Base-by-base conservation (phyloP, 345 rosid genomes). In the Conringia planisiliqua region DNA sequence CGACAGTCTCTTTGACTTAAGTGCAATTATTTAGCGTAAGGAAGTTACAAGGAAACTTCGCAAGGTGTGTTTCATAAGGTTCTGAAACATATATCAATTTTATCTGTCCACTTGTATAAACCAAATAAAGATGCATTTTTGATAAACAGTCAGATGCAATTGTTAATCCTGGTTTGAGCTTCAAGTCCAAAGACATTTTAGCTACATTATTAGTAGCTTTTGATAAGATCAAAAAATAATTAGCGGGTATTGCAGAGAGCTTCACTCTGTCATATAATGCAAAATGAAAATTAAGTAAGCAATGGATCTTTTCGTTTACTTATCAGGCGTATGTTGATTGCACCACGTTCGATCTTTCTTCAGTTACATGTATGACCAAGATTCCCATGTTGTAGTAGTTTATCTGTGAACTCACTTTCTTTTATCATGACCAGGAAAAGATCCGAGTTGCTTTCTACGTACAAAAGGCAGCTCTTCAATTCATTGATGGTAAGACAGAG, bases 401-500 rank as follows among this genome's bases (percentile, higher is more conserved):
- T 7, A 40, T 39, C 47, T 71, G 66, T 52, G 62, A 78, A 14
- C 78, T 82, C 51, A 67, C 58, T 48, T 51, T 48, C 70, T 26
- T 52, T 60, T 16, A 48, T 39, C 10, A 44, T 73, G 40, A 81
- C 33, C 88, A 94, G 98, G 98, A 94, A 78, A 88, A 86, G 74
- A 82, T 94, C 70, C 86, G 95, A 56, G 89, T 90, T 39, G 97
- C 93, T 33, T 85, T 90, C 70, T 86, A 80, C 78, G 97, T 91
- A 68, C 89, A 85, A 71, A 88, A 86, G 82, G 97, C 98, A 29
- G 97, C 98, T 76, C 74, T 87, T 65, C 89, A 85, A 13, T 94
- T 90, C 77, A 80, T 89, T 71, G 96, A 87, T 70, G 98, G 98
- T 94, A 90, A 66, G 80, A 36, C 68, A 33, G 20, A 78, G 12